Evolutionary conservation across 805 yeast species (phyloP).

Genomic region (Schwanniomyces polymorphus): DNA sequence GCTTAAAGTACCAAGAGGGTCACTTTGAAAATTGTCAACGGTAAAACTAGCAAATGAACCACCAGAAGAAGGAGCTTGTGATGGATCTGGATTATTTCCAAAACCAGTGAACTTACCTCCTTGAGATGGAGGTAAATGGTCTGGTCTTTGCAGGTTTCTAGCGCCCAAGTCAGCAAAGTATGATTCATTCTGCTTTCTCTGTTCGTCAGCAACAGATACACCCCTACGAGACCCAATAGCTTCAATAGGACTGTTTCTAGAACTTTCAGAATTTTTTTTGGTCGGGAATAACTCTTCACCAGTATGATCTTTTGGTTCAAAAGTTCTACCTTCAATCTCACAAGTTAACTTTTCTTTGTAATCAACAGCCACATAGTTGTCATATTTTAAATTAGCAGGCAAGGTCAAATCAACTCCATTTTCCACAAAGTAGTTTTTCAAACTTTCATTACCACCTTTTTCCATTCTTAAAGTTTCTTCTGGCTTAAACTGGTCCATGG

Average conservation of each 20-base stretch:
- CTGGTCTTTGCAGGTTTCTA: conserved; percentile 71
- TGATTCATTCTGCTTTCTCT: conserved; percentile 68
- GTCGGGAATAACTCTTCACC: conserved; percentile 41
- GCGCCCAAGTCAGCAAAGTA: conserved; percentile 82
- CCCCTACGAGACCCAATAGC: conserved; percentile 42
- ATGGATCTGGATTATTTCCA: conserved; percentile 73
- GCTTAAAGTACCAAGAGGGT: conserved; percentile 86
- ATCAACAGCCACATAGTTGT: conserved; percentile 91
- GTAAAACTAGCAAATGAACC: conserved; percentile 59
- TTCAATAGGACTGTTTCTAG: conserved; percentile 16
- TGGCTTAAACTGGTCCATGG: conserved; percentile 97
- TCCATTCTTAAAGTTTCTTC: conserved; percentile 92
- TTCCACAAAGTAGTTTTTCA: conserved; percentile 62
- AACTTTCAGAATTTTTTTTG: background rate
- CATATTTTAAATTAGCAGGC: conserved; percentile 75
- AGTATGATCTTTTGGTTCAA: conserved; percentile 62
- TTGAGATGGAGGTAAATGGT: conserved; percentile 81
- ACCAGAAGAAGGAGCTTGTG: conserved; percentile 11
- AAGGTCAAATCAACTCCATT: conserved; percentile 69
- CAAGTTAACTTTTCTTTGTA: conserved; percentile 82
- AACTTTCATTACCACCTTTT: conserved; percentile 84
- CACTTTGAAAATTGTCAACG: conserved; percentile 68
- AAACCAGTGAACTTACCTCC: conserved; percentile 94
- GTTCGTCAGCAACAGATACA: conserved; percentile 32
- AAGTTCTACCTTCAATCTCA: conserved; percentile 69